These are phyloP conservation scores for Cornus florida DNA, from an alignment of 148 eudicot species.

Conservation along the genomic window DNA sequence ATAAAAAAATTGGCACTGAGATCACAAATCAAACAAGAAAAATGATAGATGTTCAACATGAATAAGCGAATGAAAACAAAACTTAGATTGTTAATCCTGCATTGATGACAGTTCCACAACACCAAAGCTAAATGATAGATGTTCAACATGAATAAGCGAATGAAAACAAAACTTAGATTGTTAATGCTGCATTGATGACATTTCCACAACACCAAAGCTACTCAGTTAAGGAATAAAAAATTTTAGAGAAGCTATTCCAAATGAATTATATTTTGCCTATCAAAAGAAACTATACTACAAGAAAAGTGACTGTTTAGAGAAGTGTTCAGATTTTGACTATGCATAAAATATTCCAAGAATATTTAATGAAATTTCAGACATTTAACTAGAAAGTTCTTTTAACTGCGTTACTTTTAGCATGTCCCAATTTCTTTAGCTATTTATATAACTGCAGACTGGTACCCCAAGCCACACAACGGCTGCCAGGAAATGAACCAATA, in stretches of 20 bases:
- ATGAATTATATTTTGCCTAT: background rate
- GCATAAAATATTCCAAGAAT: too few species aligned
- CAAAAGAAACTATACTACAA: background rate
- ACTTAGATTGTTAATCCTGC: background rate
- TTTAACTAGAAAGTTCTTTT: too few species aligned
- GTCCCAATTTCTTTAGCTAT: too few species aligned
- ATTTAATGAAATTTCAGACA: too few species aligned
- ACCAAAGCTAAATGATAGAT: background rate
- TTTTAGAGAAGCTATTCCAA: background rate
- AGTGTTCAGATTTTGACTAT: too few species aligned
- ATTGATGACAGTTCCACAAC: background rate
- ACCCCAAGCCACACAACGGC: too few species aligned
- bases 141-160: background rate
- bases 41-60: background rate
- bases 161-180: background rate
- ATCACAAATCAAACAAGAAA: slow-evolving; percentile 11
- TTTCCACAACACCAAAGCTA: background rate
- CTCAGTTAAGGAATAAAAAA: background rate
- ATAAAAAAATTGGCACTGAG: slow-evolving; percentile 7
- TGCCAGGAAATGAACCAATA: too few species aligned
- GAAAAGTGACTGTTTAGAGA: too few species aligned
- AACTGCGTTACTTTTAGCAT: too few species aligned
- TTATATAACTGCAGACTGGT: too few species aligned
- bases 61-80: background rate
- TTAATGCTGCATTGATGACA: background rate